Conservation (phyloP, 1,284 basidiomycete species). For the Fistulinella cinereoalba region DNA sequence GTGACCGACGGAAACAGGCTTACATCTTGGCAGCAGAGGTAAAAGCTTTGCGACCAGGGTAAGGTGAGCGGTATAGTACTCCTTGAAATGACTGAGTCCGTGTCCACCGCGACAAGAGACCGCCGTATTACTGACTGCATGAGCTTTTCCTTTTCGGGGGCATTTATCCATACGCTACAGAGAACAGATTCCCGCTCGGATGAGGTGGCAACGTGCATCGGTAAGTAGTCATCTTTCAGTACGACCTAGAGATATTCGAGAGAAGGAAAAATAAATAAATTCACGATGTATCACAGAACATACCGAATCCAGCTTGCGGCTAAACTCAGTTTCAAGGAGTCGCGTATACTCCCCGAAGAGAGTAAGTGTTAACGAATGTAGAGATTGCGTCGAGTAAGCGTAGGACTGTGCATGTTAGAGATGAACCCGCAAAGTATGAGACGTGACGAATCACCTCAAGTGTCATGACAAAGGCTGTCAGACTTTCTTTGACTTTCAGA, state of each 20-base stretch:
- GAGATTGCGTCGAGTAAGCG: slow-evolving; percentile 78
- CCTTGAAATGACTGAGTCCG: slow-evolving; percentile 40
- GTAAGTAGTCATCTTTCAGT: slow-evolving; percentile 84
- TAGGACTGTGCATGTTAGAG: slow-evolving; percentile 58
- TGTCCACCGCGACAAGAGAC: slow-evolving; percentile 1
- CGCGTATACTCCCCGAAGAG: slow-evolving; percentile 91
- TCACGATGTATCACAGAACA: slow-evolving; percentile 10
- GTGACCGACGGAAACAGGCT: slow-evolving; percentile 22
- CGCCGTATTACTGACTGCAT: slow-evolving; percentile 52
- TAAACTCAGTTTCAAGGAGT: slow-evolving; percentile 82
- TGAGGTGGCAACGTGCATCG: slow-evolving; percentile 80
- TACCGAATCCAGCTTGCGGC: slow-evolving; percentile 78
- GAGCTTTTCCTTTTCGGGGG: slow-evolving; percentile 62
- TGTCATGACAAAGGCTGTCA: slow-evolving; percentile 90
- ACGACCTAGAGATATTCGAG: too few relatives aligned
- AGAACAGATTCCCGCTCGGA: slow-evolving; percentile 78
- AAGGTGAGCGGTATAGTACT: slow-evolving; percentile 71
- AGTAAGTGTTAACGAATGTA: slow-evolving; percentile 83
- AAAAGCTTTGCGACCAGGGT: slow-evolving; percentile 95
- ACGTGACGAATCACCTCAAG: slow-evolving; percentile 70
- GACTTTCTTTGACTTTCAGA: slow-evolving; percentile 79
- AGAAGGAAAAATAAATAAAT: neutral
- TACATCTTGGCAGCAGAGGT: slow-evolving; percentile 91
- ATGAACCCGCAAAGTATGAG: neutral
- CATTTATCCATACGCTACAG: slow-evolving; percentile 83